phyloP scores from a whole-genome alignment of 805 yeast species.

The Cyberlindnera americana region DNA sequence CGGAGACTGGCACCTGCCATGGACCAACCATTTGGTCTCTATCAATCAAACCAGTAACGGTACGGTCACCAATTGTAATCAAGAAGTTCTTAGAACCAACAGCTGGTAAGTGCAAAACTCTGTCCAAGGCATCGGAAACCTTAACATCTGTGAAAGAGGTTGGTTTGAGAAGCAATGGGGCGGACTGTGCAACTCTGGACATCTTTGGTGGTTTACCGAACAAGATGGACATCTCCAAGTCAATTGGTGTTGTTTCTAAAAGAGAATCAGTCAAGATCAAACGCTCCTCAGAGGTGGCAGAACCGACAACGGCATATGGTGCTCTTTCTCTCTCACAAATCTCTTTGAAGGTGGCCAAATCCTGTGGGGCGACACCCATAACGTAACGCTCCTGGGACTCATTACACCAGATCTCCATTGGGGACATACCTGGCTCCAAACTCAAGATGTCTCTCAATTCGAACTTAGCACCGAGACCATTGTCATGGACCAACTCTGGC shows the following conservation, averaged over 20 bases:
- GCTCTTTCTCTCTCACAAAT: slow-evolving; percentile 96
- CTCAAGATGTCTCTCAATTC: slow-evolving; percentile 88
- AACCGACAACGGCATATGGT: slow-evolving; percentile 93
- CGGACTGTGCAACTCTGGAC: slow-evolving; percentile 70
- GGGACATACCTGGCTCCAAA: slow-evolving; percentile 97
- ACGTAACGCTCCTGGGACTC: slow-evolving; percentile 99
- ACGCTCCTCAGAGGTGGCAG: slow-evolving; percentile 83
- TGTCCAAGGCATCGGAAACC: slow-evolving; percentile 63
- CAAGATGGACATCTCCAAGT: slow-evolving; percentile 88
- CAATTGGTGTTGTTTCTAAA: slow-evolving; percentile 83
- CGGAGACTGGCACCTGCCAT: slow-evolving; percentile 99
- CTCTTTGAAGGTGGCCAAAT: slow-evolving; percentile 64
- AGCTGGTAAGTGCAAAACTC: slow-evolving; percentile 86
- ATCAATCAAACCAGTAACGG: slow-evolving; percentile 95
- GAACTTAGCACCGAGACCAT: slow-evolving; percentile 89
- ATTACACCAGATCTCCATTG: slow-evolving; percentile 99
- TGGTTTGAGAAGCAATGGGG: slow-evolving; percentile 46
- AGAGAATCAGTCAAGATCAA: slow-evolving; percentile 76
- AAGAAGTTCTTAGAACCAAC: slow-evolving; percentile 94
- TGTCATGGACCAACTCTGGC: slow-evolving; percentile 97
- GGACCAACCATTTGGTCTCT: slow-evolving; percentile 99
- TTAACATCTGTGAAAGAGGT: slow-evolving; percentile 36
- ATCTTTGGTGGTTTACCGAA: slow-evolving; percentile 98
- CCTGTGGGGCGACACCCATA: slow-evolving; percentile 80
- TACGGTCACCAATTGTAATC: slow-evolving; percentile 97